These are phyloP conservation scores for Arachis hypogaea DNA, from an alignment of 306 rosid species.

Conservation along the genomic window DNA sequence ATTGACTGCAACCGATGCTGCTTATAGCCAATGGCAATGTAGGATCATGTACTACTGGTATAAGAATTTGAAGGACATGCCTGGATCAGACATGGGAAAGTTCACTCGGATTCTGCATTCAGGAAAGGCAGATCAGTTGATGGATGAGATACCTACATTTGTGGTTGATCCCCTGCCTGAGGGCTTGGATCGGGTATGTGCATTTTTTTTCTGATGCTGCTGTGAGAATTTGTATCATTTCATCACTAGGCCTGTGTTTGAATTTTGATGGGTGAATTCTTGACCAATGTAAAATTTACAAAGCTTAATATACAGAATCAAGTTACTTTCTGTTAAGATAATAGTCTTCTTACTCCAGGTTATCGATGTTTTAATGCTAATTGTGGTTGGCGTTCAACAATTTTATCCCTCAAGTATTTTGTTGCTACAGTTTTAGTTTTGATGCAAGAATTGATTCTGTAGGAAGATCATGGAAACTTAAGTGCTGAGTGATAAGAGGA, in stretches of 20 bases:
- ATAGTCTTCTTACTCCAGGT: conserved; percentile 10
- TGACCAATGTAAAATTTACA: conserved; percentile 12
- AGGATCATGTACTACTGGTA: conserved; percentile 96
- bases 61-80: conserved; percentile 71
- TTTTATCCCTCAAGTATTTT: neutral
- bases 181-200: conserved; percentile 84
- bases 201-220: conserved; percentile 26
- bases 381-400: conserved; percentile 9
- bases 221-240: conserved; percentile 9
- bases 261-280: conserved; percentile 15
- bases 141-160: conserved; percentile 83
- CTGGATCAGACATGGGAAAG: conserved; percentile 89
- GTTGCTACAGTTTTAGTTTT: conserved; percentile 14
- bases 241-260: neutral
- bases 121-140: conserved; percentile 69
- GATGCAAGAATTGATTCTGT: neutral
- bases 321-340: neutral
- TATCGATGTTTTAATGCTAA: conserved; percentile 22
- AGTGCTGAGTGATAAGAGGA: conserved; percentile 14
- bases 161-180: conserved; percentile 93
- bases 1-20: conserved; percentile 86
- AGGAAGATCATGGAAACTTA: conserved; percentile 12
- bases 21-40: conserved; percentile 95
- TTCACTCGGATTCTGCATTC: conserved; percentile 86
- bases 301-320: conserved; percentile 6